phyloP scores from a whole-genome alignment of 179 eudicot species.

The Patellifolia procumbens region DNA sequence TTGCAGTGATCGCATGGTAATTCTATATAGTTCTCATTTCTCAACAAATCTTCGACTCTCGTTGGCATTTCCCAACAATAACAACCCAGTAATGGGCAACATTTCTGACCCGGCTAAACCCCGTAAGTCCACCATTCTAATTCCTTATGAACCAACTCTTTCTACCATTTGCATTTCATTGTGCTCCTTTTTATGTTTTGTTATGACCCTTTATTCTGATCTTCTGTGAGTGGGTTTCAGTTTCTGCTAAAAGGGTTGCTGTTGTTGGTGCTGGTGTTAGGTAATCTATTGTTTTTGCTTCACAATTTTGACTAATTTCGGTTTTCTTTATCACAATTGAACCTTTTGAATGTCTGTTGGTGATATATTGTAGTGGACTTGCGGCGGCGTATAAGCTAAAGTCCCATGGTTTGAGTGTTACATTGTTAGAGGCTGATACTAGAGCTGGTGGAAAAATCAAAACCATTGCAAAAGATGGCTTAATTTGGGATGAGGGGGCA shows the following conservation, averaged over 20 bases:
- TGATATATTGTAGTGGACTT: conserved; percentile 68
- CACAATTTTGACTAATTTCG: not conserved
- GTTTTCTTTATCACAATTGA: not conserved
- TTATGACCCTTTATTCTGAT: not conserved
- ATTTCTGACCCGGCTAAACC: conserved; percentile 15
- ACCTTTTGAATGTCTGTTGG: not conserved
- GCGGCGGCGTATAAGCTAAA: conserved; percentile 94
- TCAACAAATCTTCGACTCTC: conserved; percentile 13
- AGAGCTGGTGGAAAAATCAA: conserved; percentile 84
- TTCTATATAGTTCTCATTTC: conserved; percentile 5
- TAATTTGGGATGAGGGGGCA: conserved; percentile 98
- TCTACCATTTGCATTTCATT: not conserved
- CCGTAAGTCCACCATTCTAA: conserved; percentile 3
- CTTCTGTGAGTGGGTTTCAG: conserved; percentile 36
- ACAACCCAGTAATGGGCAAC: conserved; percentile 19
- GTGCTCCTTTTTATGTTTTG: not conserved
- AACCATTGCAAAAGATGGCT: conserved; percentile 68
- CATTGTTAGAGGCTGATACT: conserved; percentile 80
- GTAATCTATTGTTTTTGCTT: conserved; percentile 22
- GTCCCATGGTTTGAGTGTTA: conserved; percentile 66
- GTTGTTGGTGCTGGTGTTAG: conserved; percentile 98
- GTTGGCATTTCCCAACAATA: conserved; percentile 6
- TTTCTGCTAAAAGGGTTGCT: conserved; percentile 70
- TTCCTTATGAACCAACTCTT: not conserved
- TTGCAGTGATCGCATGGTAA: conserved; percentile 18